Percentiles rank a stretch among this genome's conserved stretches.
Evolutionary conservation across 2,329 filamentous ascomycete species (phyloP).

Genomic region (Diplocarpon rosae): DNA sequence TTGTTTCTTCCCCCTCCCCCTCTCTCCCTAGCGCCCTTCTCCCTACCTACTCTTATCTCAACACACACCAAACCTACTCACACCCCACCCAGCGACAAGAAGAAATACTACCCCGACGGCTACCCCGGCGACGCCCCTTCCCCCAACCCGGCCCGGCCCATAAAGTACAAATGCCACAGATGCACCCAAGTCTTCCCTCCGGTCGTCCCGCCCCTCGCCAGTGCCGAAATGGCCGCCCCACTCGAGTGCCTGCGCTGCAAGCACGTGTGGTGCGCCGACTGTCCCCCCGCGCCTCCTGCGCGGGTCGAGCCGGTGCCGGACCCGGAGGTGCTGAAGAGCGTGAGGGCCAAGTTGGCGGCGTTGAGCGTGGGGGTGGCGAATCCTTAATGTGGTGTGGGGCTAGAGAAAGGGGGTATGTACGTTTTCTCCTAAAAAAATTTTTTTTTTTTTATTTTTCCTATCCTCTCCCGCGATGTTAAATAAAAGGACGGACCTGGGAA

Average conservation of each 20-base stretch:
- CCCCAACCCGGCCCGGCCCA: slow-evolving; percentile 29
- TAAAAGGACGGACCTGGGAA: too few species aligned
- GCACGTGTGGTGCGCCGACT: slow-evolving; percentile 48
- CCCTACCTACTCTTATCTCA: background rate
- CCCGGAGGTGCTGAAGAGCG: slow-evolving; percentile 44
- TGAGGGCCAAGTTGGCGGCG: slow-evolving; percentile 43
- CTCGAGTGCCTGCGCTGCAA: slow-evolving; percentile 48
- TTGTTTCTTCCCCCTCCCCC: background rate
- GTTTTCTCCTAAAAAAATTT: background rate
- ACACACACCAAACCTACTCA: slow-evolving; percentile 7
- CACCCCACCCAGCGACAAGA: slow-evolving; percentile 42
- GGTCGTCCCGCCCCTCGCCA: slow-evolving; percentile 16
- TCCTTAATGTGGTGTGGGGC: background rate
- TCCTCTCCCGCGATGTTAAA: too few species aligned
- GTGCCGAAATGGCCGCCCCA: slow-evolving; percentile 10
- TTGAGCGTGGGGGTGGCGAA: slow-evolving; percentile 12
- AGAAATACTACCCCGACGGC: slow-evolving; percentile 56
- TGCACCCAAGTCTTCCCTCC: slow-evolving; percentile 49
- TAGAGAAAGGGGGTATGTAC: background rate
- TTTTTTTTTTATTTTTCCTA: too few species aligned
- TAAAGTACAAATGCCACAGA: slow-evolving; percentile 48
- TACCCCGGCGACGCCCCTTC: slow-evolving; percentile 49
- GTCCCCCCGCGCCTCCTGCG: slow-evolving; percentile 34
- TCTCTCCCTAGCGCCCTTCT: background rate
- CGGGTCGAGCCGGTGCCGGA: slow-evolving; percentile 52